These are phyloP conservation scores for Nyssa sinensis DNA, from an alignment of 148 eudicot genomes.

Conservation along the genomic window DNA sequence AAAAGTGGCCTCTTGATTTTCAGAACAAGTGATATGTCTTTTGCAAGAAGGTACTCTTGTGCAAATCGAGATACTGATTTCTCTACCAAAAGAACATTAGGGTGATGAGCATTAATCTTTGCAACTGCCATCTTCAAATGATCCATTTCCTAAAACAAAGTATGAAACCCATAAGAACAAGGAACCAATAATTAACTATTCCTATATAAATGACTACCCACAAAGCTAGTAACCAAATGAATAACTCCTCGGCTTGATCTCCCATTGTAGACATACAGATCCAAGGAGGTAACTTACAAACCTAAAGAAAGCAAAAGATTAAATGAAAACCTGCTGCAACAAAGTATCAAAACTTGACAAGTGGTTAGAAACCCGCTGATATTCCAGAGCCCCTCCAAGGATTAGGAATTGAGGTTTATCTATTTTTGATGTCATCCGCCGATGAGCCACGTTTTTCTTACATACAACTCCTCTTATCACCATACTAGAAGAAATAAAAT, in stretches of 20 bases:
- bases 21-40: constrained; percentile 84
- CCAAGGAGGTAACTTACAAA: no score
- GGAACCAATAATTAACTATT: constrained; percentile 1
- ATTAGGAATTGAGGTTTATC: constrained; percentile 82
- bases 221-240: no score
- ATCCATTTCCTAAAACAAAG: constrained; percentile 78
- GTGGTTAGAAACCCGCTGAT: constrained; percentile 85
- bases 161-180: constrained; percentile 16
- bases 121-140: constrained; percentile 99
- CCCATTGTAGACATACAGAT: no score
- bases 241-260: constrained; percentile 12
- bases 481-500: constrained; percentile 36
- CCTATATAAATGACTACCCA: no score
- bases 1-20: constrained; percentile 88
- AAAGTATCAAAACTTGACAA: constrained; percentile 92
- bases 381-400: constrained; percentile 96
- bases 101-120: constrained; percentile 78
- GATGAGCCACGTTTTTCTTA: constrained; percentile 95
- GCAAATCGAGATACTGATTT: constrained; percentile 96
- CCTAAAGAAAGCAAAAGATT: constrained; percentile 5
- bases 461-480: constrained; percentile 92
- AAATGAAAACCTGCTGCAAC: constrained; percentile 73
- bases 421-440: constrained; percentile 81
- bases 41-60: constrained; percentile 88
- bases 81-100: constrained; percentile 87